These are phyloP conservation scores for Didymella arachidicola DNA, from an alignment of 2,329 filamentous ascomycete species.

Conservation along the genomic window DNA sequence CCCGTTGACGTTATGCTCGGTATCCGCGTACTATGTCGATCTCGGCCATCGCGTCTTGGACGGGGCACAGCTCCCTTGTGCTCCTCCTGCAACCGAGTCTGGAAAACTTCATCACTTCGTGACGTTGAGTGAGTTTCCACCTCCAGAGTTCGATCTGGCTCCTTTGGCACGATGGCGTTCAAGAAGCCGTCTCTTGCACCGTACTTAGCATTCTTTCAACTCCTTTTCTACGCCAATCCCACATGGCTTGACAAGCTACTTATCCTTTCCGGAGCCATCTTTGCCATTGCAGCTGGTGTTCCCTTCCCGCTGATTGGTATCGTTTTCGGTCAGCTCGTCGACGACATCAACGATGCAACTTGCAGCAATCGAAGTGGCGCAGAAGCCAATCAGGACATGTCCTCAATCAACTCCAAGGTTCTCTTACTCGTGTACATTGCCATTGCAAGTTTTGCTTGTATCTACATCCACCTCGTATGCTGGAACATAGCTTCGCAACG, in stretches of 20 bases:
- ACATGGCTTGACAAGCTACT: conserved; percentile 51
- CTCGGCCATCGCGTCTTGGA: conserved; percentile 34
- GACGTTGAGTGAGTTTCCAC: conserved; percentile 24
- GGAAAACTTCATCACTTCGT: conserved; percentile 31
- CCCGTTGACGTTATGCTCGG: conserved; percentile 24
- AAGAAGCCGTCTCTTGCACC: conserved; percentile 38
- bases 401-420: conserved; percentile 66
- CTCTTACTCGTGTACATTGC: conserved; percentile 69
- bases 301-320: conserved; percentile 71
- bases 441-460: conserved; percentile 67
- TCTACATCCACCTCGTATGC: conserved; percentile 70
- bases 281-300: conserved; percentile 65
- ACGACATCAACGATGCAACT: conserved; percentile 66
- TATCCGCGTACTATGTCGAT: conserved; percentile 34
- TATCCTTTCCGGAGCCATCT: conserved; percentile 50
- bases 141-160: conserved; percentile 22
- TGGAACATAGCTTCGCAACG: conserved; percentile 72
- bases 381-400: conserved; percentile 34
- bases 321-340: conserved; percentile 69
- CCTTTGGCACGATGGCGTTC: conserved; percentile 36
- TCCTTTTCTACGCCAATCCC: conserved; percentile 48
- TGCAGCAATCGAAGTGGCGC: conserved; percentile 51
- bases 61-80: conserved; percentile 30
- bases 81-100: conserved; percentile 26
- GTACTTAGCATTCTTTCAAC: conserved; percentile 44